phyloP scores from a whole-genome alignment of 257 asterid genomes.

The Ballota nigra region DNA sequence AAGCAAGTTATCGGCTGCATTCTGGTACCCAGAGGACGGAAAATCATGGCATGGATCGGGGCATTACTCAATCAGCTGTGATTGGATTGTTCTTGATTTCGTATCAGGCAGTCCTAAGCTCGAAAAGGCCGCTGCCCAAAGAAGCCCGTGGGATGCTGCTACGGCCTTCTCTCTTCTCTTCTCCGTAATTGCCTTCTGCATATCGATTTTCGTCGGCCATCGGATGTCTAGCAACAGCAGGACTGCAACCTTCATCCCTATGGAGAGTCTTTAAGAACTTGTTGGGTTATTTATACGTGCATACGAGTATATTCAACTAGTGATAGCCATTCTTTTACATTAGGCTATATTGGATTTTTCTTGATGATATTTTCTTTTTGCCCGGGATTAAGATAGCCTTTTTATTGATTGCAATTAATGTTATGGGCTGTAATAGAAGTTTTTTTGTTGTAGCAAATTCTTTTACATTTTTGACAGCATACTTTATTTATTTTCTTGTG shows the following conservation, averaged over 20 bases:
- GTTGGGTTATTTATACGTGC: background rate
- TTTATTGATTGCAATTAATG: conserved; percentile 11
- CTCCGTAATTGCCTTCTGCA: conserved; percentile 50
- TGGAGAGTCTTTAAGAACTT: conserved; percentile 44
- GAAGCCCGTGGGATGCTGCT: conserved; percentile 48
- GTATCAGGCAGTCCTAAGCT: conserved; percentile 25
- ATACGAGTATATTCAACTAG: background rate
- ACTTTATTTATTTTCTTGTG: background rate
- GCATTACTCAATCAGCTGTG: conserved; percentile 56
- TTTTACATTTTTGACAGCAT: background rate
- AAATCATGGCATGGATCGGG: conserved; percentile 64
- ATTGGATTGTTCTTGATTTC: conserved; percentile 54
- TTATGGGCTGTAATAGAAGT: conserved; percentile 23
- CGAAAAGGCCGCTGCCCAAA: conserved; percentile 6
- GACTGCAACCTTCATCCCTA: conserved; percentile 40
- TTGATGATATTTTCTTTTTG: background rate
- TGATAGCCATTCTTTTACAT: conserved; percentile 16
- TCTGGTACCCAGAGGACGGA: conserved; percentile 59
- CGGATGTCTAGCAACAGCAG: conserved; percentile 31
- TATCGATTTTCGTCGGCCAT: conserved; percentile 41
- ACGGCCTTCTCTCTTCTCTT: conserved; percentile 52
- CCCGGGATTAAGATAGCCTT: background rate
- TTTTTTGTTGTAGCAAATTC: background rate
- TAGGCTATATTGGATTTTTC: background rate
- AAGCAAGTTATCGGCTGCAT: conserved; percentile 50